These are phyloP conservation scores for Rhodofomes roseus DNA, from an alignment of 1,284 basidiomycete genomes.

Conservation along the genomic window DNA sequence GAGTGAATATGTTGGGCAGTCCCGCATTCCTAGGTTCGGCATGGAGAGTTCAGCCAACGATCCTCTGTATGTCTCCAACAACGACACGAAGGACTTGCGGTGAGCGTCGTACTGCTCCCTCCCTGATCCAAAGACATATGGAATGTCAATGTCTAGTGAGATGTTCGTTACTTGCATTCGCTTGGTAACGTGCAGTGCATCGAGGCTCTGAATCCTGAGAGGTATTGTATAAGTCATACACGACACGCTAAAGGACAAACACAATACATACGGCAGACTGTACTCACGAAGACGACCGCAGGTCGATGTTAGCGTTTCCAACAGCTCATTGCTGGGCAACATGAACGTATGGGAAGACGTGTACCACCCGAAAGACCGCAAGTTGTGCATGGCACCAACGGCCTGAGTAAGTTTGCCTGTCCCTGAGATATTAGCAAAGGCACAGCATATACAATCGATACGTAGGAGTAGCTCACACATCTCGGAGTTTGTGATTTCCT, in stretches of 20 bases:
- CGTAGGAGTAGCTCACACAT: not conserved
- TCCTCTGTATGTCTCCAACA: not conserved
- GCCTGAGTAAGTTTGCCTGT: not conserved
- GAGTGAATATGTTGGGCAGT: not conserved
- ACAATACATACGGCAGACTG: not conserved
- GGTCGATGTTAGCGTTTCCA: not conserved
- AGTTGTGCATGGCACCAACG: not conserved
- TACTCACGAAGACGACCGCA: not conserved
- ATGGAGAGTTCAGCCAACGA: not conserved
- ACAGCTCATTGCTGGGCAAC: not conserved
- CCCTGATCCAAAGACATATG: not conserved
- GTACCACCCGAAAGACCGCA: not conserved
- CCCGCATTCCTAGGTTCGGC: not conserved
- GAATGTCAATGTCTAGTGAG: not conserved
- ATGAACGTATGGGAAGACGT: not conserved
- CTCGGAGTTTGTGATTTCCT: not conserved
- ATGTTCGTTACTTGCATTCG: not conserved
- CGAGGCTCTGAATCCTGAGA: not conserved
- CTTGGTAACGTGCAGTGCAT: not conserved
- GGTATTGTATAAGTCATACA: not conserved
- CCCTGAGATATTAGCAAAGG: too few relatives aligned
- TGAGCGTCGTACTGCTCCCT: not conserved
- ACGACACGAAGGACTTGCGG: not conserved
- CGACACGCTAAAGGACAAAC: not conserved
- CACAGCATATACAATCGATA: not conserved